A percentile compares a stretch with the other conserved stretches of the same genome.
Evolutionary conservation across 1,284 basidiomycete genomes (phyloP).

Genomic region (Cronartium quercuum): DNA sequence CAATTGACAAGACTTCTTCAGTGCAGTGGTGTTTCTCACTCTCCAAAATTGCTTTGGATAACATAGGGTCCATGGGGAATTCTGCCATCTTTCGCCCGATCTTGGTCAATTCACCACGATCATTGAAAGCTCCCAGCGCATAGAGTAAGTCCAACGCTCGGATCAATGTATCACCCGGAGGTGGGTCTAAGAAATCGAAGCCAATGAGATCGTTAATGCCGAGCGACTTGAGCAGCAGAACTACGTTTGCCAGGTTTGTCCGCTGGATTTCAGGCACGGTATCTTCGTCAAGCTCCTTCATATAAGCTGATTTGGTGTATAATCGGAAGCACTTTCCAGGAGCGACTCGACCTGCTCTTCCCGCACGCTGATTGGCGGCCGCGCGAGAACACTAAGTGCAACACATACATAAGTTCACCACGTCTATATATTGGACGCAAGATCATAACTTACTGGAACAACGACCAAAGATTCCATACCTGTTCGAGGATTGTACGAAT

Average conservation of each 20-base stretch:
- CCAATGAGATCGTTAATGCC: constrained; percentile 61
- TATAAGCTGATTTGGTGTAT: constrained; percentile 62
- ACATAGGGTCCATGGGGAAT: constrained; percentile 96
- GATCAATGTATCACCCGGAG: constrained; percentile 94
- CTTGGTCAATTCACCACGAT: constrained; percentile 91
- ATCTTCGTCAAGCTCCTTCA: constrained; percentile 59
- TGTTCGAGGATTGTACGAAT: constrained; percentile 90
- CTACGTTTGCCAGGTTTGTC: constrained; percentile 55
- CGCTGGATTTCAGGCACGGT: constrained; percentile 59
- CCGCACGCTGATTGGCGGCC: constrained; percentile 92
- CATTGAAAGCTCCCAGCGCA: constrained; percentile 90
- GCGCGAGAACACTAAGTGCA: constrained; percentile 75
- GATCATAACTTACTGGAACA: constrained; percentile 64
- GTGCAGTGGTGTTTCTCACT: constrained; percentile 93
- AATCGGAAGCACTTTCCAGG: constrained; percentile 94
- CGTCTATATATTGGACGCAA: background rate
- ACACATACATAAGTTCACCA: background rate
- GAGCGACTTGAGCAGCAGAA: constrained; percentile 59
- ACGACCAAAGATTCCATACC: constrained; percentile 93
- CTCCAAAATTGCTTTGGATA: constrained; percentile 91
- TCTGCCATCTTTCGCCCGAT: constrained; percentile 96
- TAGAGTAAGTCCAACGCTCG: constrained; percentile 81
- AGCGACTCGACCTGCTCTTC: constrained; percentile 92
- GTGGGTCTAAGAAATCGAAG: constrained; percentile 61
- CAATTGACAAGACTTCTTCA: constrained; percentile 93